Base-by-base conservation (phyloP, 2,329 filamentous ascomycete genomes). In the Epichloe festucae region DNA sequence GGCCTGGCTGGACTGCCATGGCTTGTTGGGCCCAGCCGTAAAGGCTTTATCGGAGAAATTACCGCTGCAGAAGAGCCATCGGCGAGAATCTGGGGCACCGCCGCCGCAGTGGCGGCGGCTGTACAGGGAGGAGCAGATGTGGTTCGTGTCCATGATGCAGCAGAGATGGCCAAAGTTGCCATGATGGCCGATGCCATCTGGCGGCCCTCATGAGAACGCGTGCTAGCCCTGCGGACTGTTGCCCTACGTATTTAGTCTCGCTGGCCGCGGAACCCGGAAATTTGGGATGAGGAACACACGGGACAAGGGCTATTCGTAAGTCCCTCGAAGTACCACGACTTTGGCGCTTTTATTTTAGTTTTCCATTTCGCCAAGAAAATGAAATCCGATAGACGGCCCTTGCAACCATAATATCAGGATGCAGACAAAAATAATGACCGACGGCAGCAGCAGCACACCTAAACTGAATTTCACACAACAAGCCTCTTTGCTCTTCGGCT, bases 121-220 rank as follows among this genome's bases (percentile, higher is more conserved):
- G 77, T 98, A 34, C 81, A 85, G 55, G 55, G 88, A 6, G 93
- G 93, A 3, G 90, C 90, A 23, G 90, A 97, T 71, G 82, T 98
- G 53, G 84, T 97, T 45, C 77, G 93, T 49, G 89, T 98, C 42
- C 93, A 98, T 69, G 91, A 97, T 71, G 86, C 90, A 14, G 69
- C 73, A 52, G 87, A 93, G 72, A 97, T 97, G 91, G 74, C 70
- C 41, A 78, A 89, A 67, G 89, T 95, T 35, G 82, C 81, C 1
- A 85, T 78, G 64, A 91, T 97, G 83, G 81, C 88, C 8, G 91
- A 97, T 76, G 90, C 89, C n/a, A 89, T 96, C 51, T 95, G 87
- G 79, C 76, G 87, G 59, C 27, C 43, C 35, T 49, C 27, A 17
- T 51, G 48, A 54, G 48, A 15, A 46, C 21, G 19, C 23, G 21